Base-by-base conservation (phyloP, 163 green algal genomes). In the Scenedesmus sp. region DNA sequence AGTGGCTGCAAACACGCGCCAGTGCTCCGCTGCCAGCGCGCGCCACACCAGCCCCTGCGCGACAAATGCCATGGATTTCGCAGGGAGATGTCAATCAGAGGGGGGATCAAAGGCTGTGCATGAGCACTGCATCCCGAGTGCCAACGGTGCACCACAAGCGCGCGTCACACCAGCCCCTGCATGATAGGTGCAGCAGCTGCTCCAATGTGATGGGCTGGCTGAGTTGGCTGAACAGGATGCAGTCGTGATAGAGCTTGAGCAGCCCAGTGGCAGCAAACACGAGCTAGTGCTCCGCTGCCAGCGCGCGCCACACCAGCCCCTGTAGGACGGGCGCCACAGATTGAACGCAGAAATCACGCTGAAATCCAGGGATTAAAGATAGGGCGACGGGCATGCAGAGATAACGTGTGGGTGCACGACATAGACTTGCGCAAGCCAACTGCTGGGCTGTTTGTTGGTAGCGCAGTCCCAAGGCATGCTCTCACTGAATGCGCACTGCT, bases 201-300 rank as follows among this genome's bases (percentile, higher is more conserved):
- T 97, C 91, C 89, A 99, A 90, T 16, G 98, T 90, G 87, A 95
- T 94, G 18, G 97, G 96, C 18, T 94, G 94, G 54, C 34, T 46
- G 34, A 46, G 34, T 46, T 46, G 34, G 34, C 90, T 84, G 84
- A 99, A 97, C 96, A 98, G 97, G 82, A 98, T 87, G 55, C 92
- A 59, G 93, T 98, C 97, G 79, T 98, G 96, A 2, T 94, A 67
- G 15, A 99, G 87, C 94, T 99, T 98, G 59, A 98, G 52, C n/a
- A 96, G 13, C 26, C 95, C 97, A 0, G 93, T 94, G 57, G 84
- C 84, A 67, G 96, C 56, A 46, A 98, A 96, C 0, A 60, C 16
- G 9, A 84, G 83, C 6, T 95, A 86, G 81, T 97, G 93, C 4
- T 74, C 82, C 4, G 34, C 52, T 90, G 91, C 94, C 87, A 98